Evolutionary conservation across 148 eudicot species (phyloP).

Genomic region (Chenopodium album): DNA sequence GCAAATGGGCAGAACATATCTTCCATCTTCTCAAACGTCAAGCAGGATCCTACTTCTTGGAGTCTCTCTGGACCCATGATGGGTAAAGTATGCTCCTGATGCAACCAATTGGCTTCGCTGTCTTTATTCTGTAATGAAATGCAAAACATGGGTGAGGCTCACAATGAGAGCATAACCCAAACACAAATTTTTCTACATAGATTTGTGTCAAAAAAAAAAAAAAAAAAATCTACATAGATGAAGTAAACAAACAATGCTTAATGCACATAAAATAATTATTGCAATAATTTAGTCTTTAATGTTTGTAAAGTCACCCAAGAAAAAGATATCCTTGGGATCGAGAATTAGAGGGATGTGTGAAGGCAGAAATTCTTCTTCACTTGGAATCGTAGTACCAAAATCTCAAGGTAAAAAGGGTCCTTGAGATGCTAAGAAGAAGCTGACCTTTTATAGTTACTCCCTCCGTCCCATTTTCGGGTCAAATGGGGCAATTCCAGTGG

Average conservation of each 20-base stretch:
- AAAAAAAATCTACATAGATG: background rate
- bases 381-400: background rate
- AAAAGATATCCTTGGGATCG: background rate
- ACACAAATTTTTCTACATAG: background rate
- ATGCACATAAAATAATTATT: background rate
- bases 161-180: background rate
- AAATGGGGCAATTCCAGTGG: too few species aligned
- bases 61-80: conserved; percentile 98
- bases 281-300: too few species aligned
- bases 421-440: background rate
- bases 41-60: conserved; percentile 78
- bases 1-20: conserved; percentile 82
- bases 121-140: conserved; percentile 50
- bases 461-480: too few species aligned
- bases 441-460: too few species aligned
- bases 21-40: conserved; percentile 83
- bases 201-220: background rate
- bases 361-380: background rate
- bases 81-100: conserved; percentile 93
- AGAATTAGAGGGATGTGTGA: background rate
- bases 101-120: conserved; percentile 66
- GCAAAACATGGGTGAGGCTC: conserved; percentile 10
- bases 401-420: too few species aligned
- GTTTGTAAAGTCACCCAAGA: background rate
- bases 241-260: background rate